phyloP scores from a whole-genome alignment of 495 filamentous ascomycete genomes.

The Aspergillus taichungensis region DNA sequence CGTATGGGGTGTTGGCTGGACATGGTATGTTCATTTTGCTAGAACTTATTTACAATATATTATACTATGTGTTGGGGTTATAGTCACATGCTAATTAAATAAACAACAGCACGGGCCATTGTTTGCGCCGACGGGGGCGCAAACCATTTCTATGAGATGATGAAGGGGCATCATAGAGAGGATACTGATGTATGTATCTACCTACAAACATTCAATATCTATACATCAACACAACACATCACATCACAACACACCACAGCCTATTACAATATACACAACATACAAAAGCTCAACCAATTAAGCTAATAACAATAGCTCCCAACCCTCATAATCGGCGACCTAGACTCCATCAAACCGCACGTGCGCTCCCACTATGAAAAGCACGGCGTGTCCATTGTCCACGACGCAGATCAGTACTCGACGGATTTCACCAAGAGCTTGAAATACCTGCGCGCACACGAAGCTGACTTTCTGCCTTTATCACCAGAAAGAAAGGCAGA shows the following conservation, averaged over 20 bases:
- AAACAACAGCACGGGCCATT: constrained; percentile 41
- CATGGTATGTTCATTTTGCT: constrained; percentile 46
- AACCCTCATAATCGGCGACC: constrained; percentile 69
- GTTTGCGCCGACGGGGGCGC: constrained; percentile 89
- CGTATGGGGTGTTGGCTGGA: constrained; percentile 44
- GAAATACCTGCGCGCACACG: constrained; percentile 45
- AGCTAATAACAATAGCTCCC: constrained; percentile 38
- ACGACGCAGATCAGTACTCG: constrained; percentile 68
- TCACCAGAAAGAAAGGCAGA: constrained; percentile 1
- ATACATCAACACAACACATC: neutral
- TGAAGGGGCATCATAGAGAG: constrained; percentile 23
- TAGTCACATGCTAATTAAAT: neutral
- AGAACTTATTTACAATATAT: no score
- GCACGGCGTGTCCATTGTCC: constrained; percentile 45
- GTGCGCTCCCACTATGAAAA: constrained; percentile 52
- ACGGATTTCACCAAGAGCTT: constrained; percentile 78
- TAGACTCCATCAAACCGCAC: constrained; percentile 66
- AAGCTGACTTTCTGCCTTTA: constrained; percentile 19
- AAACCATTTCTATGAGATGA: constrained; percentile 62
- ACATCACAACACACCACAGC: neutral
- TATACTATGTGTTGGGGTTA: no score
- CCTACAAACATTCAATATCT: no score
- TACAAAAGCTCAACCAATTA: neutral
- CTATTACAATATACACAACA: neutral
- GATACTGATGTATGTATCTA: constrained; percentile 35